Evolutionary conservation across 1,284 basidiomycete genomes (phyloP), one percentile per base, ranked within the genome.

Genomic region (Pseudozyma sp.): DNA sequence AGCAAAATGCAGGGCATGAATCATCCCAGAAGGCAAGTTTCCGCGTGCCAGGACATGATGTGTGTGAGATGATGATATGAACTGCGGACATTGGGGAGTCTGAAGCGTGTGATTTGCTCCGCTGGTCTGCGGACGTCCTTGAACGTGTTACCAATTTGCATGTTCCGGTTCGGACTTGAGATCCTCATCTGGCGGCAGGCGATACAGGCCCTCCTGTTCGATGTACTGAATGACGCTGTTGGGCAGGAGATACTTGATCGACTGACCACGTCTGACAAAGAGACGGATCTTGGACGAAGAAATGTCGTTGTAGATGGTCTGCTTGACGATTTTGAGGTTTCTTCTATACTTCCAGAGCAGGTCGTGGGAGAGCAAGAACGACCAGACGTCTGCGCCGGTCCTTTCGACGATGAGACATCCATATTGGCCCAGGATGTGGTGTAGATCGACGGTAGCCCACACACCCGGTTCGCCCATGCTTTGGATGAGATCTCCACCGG

Each of bases 391-490:
- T 7, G 94, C 92, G 19, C 96, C 95, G 4, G 94, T 92, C 49
- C 96, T 90, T 85, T 98, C 96, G 55, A 99, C 91, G 79, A 98
- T 98, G 82, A 97, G 89, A 76, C 92, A 93, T 34, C 96, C 96
- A 85, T 96, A 98, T 66, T 90, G 89, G 34, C 94, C 94, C 14
- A 99, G 88, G 80, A 99, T 99, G 86, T 96, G 94, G 81, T 97
- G 94, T 54, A 99, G 92, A 88, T 99, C 97, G 64, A 90, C 88
- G 79, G 94, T 91, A 55, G 92, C 91, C 97, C 97, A 99, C 24
- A 99, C 94, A 14, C 97, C 97, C n/a, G 94, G 94, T 86, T 98
- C 94, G 76, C 93, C 94, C 91, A 99, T 98, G 54, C 94, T 97
- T 84, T 94, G 91, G 84, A 99, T 99, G 78, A 99, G 88, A 85